These are phyloP conservation scores for Colletotrichum sp. DNA, from an alignment of 2,329 filamentous ascomycete genomes.

Conservation along the genomic window DNA sequence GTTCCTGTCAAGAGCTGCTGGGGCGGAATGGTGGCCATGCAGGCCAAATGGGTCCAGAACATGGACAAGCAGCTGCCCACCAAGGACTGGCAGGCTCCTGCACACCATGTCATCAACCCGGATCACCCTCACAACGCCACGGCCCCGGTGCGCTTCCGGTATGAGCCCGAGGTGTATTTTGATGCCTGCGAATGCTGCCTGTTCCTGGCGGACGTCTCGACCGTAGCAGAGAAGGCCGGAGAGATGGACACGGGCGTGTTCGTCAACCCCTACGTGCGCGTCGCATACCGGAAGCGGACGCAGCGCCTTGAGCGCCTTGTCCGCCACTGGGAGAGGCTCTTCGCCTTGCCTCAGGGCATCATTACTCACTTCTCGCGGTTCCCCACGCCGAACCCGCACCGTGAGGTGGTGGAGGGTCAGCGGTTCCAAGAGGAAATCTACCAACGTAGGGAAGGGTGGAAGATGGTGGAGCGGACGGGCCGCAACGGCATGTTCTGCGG, in stretches of 20 bases:
- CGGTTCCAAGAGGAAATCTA: slow-evolving; percentile 56
- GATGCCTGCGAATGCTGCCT: slow-evolving; percentile 72
- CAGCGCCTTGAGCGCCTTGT: slow-evolving; percentile 39
- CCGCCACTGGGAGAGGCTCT: slow-evolving; percentile 70
- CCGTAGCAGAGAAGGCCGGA: slow-evolving; percentile 34
- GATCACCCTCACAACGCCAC: slow-evolving; percentile 29
- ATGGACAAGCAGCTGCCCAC: slow-evolving; percentile 31
- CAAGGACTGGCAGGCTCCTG: slow-evolving; percentile 31
- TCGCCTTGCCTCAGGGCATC: slow-evolving; percentile 62
- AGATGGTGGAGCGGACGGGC: slow-evolving; percentile 47
- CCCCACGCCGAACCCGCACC: slow-evolving; percentile 65
- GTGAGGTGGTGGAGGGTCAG: slow-evolving; percentile 63
- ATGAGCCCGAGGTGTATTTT: slow-evolving; percentile 63
- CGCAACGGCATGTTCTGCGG: slow-evolving; percentile 62
- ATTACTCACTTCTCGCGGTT: slow-evolving; percentile 60
- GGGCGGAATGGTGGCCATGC: slow-evolving; percentile 77
- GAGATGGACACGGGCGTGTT: slow-evolving; percentile 57
- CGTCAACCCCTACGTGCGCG: slow-evolving; percentile 77
- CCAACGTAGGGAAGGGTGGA: slow-evolving; percentile 42
- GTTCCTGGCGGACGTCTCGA: slow-evolving; percentile 52
- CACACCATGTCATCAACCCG: slow-evolving; percentile 36
- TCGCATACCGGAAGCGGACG: slow-evolving; percentile 61
- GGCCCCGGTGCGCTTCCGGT: slow-evolving; percentile 37
- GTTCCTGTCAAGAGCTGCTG: slow-evolving; percentile 77
- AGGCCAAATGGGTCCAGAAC: slow-evolving; percentile 63